Evolutionary conservation across 1,284 basidiomycete species (phyloP).

Genomic region (Apiotrichum siamense): DNA sequence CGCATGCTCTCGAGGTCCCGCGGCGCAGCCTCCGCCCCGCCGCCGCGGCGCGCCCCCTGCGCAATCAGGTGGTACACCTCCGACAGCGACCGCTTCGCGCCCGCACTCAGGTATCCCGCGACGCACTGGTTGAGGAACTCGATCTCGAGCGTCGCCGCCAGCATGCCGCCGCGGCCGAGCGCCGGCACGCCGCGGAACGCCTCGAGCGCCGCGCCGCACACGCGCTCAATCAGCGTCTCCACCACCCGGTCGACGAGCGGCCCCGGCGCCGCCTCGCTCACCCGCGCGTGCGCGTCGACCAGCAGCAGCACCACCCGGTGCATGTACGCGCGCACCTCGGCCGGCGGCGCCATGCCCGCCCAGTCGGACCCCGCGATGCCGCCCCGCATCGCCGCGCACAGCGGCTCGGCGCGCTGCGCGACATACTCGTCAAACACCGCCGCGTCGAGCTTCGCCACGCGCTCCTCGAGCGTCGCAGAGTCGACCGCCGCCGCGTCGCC

Average conservation of each 20-base stretch:
- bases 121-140: slow-evolving; percentile 98
- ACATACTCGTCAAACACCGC: slow-evolving; percentile 82
- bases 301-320: slow-evolving; percentile 81
- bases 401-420: slow-evolving; percentile 63
- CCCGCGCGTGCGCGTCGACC: slow-evolving; percentile 87
- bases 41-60: slow-evolving; percentile 71
- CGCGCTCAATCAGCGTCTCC: slow-evolving; percentile 70
- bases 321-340: slow-evolving; percentile 90
- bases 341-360: slow-evolving; percentile 81
- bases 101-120: slow-evolving; percentile 72
- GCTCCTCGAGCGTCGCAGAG: slow-evolving; percentile 62
- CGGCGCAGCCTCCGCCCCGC: slow-evolving; percentile 61
- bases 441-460: slow-evolving; percentile 68
- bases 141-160: slow-evolving; percentile 96
- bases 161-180: slow-evolving; percentile 98
- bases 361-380: slow-evolving; percentile 89
- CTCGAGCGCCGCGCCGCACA: slow-evolving; percentile 72
- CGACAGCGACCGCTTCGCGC: slow-evolving; percentile 74
- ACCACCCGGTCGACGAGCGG: slow-evolving; percentile 77
- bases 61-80: slow-evolving; percentile 93
- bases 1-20: slow-evolving; percentile 86
- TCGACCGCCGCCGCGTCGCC: slow-evolving; percentile 70
- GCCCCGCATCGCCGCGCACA: slow-evolving; percentile 64
- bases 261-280: slow-evolving; percentile 70
- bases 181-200: slow-evolving; percentile 79